Percentiles rank a stretch among this genome's conserved stretches.
Evolutionary conservation across 2,329 filamentous ascomycete genomes (phyloP).

Genomic region (Fusarium sp.): DNA sequence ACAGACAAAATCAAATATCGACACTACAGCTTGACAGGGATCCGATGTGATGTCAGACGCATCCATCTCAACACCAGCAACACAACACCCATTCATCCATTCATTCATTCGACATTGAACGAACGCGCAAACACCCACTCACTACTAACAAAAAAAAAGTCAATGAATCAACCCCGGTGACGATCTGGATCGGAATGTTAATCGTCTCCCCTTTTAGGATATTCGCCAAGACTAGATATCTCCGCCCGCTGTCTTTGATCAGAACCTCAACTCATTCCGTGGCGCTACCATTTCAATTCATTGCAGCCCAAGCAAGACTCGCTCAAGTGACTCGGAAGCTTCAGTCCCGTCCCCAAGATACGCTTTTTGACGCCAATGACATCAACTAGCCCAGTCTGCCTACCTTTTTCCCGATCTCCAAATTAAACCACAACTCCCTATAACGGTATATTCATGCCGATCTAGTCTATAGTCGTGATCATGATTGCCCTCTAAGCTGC

Average conservation of each 20-base stretch:
- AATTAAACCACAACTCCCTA: constrained; percentile 9
- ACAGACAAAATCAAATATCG: background rate
- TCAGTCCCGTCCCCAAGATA: constrained; percentile 13
- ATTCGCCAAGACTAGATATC: constrained; percentile 25
- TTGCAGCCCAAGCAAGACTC: constrained; percentile 17
- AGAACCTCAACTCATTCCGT: constrained; percentile 13
- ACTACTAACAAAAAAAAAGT: constrained; percentile 6
- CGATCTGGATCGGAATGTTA: constrained; percentile 41
- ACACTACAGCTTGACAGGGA: constrained; percentile 35
- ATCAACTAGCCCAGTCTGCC: constrained; percentile 26
- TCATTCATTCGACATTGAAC: background rate
- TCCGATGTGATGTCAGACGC: constrained; percentile 40
- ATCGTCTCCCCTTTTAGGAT: constrained; percentile 29
- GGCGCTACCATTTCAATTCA: constrained; percentile 28
- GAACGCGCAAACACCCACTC: background rate
- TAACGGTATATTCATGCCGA: constrained; percentile 25
- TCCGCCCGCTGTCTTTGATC: constrained; percentile 10
- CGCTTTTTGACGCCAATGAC: constrained; percentile 35
- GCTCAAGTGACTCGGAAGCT: constrained; percentile 17
- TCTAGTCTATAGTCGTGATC: constrained; percentile 18
- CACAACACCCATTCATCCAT: constrained; percentile 1
- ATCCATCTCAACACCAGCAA: constrained; percentile 17
- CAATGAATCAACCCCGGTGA: constrained; percentile 36
- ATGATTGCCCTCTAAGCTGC: constrained; percentile 2
- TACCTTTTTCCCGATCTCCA: constrained; percentile 18